Percentiles rank a stretch among this genome's conserved stretches.
phyloP scores from a whole-genome alignment of 1,284 basidiomycete genomes.

The Marasmius tenuissimus region DNA sequence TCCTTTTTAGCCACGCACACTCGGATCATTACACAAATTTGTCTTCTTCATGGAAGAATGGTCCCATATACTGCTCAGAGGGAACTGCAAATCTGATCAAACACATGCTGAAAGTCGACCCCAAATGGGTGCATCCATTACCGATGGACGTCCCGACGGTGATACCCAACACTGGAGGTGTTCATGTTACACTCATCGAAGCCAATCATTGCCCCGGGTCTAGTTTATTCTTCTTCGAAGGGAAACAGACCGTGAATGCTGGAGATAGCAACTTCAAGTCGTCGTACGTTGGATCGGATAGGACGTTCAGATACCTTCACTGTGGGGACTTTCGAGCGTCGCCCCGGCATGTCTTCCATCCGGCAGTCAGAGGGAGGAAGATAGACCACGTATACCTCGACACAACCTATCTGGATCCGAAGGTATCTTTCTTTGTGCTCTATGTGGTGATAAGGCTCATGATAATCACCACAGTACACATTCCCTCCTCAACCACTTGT shows the following conservation, averaged over 20 bases:
- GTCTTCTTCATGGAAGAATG: conserved; percentile 83
- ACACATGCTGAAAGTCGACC: conserved; percentile 86
- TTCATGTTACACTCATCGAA: conserved; percentile 91
- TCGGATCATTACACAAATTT: conserved; percentile 94
- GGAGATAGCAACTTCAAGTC: conserved; percentile 80
- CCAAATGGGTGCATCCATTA: conserved; percentile 84
- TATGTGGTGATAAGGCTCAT: not conserved
- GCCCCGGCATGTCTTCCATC: conserved; percentile 82
- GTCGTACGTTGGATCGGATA: conserved; percentile 66
- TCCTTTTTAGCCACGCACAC: conserved; percentile 76
- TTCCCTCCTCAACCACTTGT: conserved; percentile 95
- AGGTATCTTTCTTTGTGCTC: conserved; percentile 38
- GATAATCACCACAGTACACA: conserved; percentile 61
- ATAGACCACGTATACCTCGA: conserved; percentile 93
- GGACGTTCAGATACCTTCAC: conserved; percentile 87
- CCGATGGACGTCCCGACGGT: conserved; percentile 77
- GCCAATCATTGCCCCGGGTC: conserved; percentile 98
- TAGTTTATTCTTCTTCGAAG: conserved; percentile 92
- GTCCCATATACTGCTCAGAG: conserved; percentile 93
- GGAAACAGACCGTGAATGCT: conserved; percentile 83
- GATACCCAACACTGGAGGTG: conserved; percentile 84
- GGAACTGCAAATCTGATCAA: conserved; percentile 90
- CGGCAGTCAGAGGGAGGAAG: conserved; percentile 72
- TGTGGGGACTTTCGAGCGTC: conserved; percentile 94
- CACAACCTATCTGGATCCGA: conserved; percentile 94